Evolutionary conservation across 176 grass and related monocot genomes (phyloP).

Genomic region (Calamus simplicifolius): DNA sequence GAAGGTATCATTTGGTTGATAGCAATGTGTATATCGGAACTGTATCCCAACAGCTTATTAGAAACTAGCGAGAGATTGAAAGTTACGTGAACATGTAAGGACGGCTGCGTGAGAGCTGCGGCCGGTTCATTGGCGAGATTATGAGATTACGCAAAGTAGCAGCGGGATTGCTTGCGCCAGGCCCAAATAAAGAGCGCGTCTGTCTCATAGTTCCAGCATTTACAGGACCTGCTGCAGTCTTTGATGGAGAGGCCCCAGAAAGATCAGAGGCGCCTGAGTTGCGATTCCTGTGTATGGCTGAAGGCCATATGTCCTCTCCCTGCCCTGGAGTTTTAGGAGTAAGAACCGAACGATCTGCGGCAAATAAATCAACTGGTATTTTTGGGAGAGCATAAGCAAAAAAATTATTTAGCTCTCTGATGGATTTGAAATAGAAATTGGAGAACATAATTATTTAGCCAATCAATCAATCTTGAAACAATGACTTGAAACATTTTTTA

Average conservation of each 20-base stretch:
- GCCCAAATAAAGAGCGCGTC: slow-evolving; percentile 25
- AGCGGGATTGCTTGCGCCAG: slow-evolving; percentile 42
- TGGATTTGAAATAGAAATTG: background rate
- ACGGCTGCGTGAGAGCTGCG: slow-evolving; percentile 28
- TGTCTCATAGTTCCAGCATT: slow-evolving; percentile 44
- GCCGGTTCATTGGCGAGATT: slow-evolving; percentile 47
- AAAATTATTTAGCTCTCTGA: slow-evolving; percentile 15
- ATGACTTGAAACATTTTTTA: no score
- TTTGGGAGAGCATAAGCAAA: slow-evolving; percentile 47
- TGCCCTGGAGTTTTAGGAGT: slow-evolving; percentile 81
- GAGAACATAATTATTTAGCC: background rate
- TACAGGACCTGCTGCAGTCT: slow-evolving; percentile 28
- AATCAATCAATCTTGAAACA: background rate
- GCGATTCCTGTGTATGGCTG: slow-evolving; percentile 30
- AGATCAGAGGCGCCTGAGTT: slow-evolving; percentile 45
- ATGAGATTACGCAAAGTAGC: slow-evolving; percentile 47
- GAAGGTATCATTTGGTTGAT: background rate
- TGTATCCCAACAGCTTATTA: no score
- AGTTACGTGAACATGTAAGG: slow-evolving; percentile 58
- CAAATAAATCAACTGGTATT: slow-evolving; percentile 71
- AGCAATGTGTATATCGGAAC: no score
- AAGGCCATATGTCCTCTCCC: slow-evolving; percentile 58
- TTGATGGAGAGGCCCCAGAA: slow-evolving; percentile 41
- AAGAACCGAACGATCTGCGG: slow-evolving; percentile 44
- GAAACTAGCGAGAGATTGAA: background rate